A percentile compares a stretch with the other conserved stretches of the same genome.
Conservation (phyloP, 2,329 filamentous ascomycete species). For the Amauroascus verrucosus region DNA sequence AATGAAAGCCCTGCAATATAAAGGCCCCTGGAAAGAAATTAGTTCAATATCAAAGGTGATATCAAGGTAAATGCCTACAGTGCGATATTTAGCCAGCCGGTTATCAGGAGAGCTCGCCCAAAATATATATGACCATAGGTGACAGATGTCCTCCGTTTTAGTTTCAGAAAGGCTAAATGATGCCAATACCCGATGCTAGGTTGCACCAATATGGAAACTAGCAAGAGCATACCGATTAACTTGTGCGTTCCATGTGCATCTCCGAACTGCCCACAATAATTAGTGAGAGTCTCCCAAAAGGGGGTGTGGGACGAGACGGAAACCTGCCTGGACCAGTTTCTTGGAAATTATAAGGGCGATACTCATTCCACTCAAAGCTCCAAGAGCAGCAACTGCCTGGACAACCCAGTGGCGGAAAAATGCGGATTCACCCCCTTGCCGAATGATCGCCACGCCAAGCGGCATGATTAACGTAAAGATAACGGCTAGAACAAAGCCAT, state of each 20-base stretch:
- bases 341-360: neutral
- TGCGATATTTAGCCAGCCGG: neutral
- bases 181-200: slow-evolving; percentile 6
- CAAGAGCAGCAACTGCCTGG: neutral
- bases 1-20: neutral
- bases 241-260: neutral
- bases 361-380: slow-evolving; percentile 2
- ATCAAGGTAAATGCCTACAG: neutral
- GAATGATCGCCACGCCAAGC: slow-evolving; percentile 1
- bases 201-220: slow-evolving; percentile 3
- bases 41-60: neutral
- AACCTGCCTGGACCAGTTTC: slow-evolving; percentile 38
- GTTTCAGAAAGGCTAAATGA: neutral
- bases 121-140: slow-evolving; percentile 2
- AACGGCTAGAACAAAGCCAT: neutral
- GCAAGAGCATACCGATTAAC: slow-evolving; percentile 4
- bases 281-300: neutral
- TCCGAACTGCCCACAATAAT: neutral
- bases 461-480: neutral
- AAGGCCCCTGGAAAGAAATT: neutral
- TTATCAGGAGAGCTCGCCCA: neutral
- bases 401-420: slow-evolving; percentile 3
- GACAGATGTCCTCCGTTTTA: neutral
- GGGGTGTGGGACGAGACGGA: neutral
- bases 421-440: neutral